These are phyloP conservation scores for Mrakia frigida DNA, from an alignment of 768 basidiomycete genomes.

Conservation along the genomic window DNA sequence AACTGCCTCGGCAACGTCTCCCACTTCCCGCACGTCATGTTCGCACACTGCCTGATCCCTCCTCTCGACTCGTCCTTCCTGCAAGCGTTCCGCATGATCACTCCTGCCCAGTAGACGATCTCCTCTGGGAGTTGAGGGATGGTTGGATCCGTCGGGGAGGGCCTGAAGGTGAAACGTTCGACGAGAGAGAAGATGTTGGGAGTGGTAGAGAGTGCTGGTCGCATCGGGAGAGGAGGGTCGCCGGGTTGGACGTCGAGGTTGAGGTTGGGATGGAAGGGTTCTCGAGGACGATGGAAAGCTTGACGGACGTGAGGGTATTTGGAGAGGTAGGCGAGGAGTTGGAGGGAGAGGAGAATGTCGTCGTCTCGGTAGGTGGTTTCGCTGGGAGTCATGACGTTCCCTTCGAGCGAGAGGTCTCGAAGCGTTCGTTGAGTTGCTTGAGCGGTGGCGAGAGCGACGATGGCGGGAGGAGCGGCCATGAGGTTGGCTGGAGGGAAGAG, in stretches of 20 bases:
- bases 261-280: conserved; percentile 43
- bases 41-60: conserved; percentile 95
- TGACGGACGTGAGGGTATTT: conserved; percentile 97
- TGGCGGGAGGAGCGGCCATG: conserved; percentile 21
- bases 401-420: conserved; percentile 32
- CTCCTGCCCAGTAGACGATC: conserved; percentile 98
- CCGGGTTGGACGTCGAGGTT: conserved; percentile 34
- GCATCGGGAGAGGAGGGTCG: conserved; percentile 39
- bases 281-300: conserved; percentile 78
- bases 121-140: conserved; percentile 69
- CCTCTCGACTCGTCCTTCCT: conserved; percentile 89
- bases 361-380: conserved; percentile 70
- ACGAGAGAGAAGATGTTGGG: conserved; percentile 95
- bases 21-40: conserved; percentile 96
- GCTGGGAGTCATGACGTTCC: conserved; percentile 35
- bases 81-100: conserved; percentile 99
- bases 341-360: conserved; percentile 81
- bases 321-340: conserved; percentile 90
- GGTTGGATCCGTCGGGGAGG: conserved; percentile 72
- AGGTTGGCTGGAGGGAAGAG: not conserved
- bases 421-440: conserved; percentile 33
- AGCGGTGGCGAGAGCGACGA: conserved; percentile 32
- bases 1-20: conserved; percentile 89
- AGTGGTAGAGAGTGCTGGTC: conserved; percentile 43
- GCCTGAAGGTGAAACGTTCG: conserved; percentile 92